Evolutionary conservation across 225 moss, liverwort and hornwort species (phyloP), one percentile per base, ranked within the genome.

Genomic region (Bryum argenteum): DNA sequence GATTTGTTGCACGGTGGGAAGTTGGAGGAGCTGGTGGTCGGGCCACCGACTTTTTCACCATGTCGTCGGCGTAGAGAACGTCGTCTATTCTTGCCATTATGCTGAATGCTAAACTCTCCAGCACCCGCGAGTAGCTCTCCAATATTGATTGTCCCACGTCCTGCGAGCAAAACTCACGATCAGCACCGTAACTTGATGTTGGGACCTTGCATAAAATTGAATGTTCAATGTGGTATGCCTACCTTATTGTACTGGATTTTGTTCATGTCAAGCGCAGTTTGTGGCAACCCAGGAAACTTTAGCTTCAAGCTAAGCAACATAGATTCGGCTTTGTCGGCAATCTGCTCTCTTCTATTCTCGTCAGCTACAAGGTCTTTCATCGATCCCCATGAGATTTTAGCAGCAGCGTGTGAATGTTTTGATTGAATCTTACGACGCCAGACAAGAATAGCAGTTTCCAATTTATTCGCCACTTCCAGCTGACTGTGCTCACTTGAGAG

Each of bases 341-440:
- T 81, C 23, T 89, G 83, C 73, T 96, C 96, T 67, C 91, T 82
- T 77, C 81, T 93, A 65, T 90, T 83, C 67, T 88, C 90, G 24
- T 96, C 96, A 16, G 83, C 93, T 42, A 93, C 90, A 12, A 96
- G 64, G 66, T 96, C 95, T 75, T 93, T 96, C 79, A 96, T 83
- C 87, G 90, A 87, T 24, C 85, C 91, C 96, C 96, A 93, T 21
- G 89, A 91, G 6, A 88, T 68, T 58, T 91, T 96, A 1, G 85
- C 83, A 0, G 83, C 89, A 47, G 75, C 80, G 63, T 80, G 89
- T 57, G 85, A 81, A 50, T 84, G 89, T 75, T 96, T 96, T 10
- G 91, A 83, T 63, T 93, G 88, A 51, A 96, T 93, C 81, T 96
- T 96, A 41, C 91, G 89, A 54, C 93, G 89, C 96, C 96, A 96